Base-by-base conservation (phyloP, 306 rosid genomes). In the Quercus wislizeni region DNA sequence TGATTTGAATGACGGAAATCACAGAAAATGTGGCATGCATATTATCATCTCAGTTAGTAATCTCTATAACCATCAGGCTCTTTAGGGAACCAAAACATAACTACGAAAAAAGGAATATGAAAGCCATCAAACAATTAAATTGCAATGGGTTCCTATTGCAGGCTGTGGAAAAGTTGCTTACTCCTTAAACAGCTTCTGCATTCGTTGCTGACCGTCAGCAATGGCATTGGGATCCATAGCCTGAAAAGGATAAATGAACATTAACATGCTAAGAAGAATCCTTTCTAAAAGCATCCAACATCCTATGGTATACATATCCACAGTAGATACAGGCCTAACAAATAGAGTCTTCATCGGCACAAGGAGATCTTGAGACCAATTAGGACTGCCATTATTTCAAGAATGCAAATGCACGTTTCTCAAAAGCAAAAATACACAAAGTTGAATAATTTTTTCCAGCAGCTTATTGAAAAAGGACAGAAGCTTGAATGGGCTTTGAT, bases 111-210 rank as follows among this genome's bases (percentile, higher is more conserved):
- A 74, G 54, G 61, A 61, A 19, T 41, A 51, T 27, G 76, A 20
- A 58, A 33, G 28, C 30, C 74, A 56, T 2, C 55, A 71, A 76
- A 30, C 12, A 38, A 33, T 31, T 56, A 8, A 76, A 73, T 49
- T 23, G 38, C 27, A 14, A 43, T 41, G 46, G 15, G 25, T 51
- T 72, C 77, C 38, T 58, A 49, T 54, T 61, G 23, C n/a, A 46
- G 30, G 6, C 59, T 19, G 58, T 41, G 38, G 17, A 31, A 77
- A 56, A 27, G 46, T 31, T 17, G 68, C 92, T 81, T 85, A 89
- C 92, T 89, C 86, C 43, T 79, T 74, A 81, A 85, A 87, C 61
- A 89, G 74, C 17, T 49, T 71, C 63, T 79, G 12, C 81, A 85
- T 77, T 76, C 74, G 62, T 72, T 20, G 67, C 71, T 87, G 89